phyloP scores from a whole-genome alignment of 257 asterid genomes.

The Jaltomata sinuosa region DNA sequence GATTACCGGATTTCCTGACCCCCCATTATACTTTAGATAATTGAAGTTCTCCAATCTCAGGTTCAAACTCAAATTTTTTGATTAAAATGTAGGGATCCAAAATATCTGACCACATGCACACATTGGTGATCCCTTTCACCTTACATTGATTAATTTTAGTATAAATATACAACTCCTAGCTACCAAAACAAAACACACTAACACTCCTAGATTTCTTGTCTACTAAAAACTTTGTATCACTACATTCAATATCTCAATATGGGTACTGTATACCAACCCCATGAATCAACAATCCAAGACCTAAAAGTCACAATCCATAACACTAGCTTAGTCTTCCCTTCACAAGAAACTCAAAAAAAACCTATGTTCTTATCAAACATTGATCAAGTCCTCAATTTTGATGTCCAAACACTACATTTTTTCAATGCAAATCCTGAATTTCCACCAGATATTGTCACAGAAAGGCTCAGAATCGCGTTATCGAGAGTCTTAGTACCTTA shows the following conservation, averaged over 20 bases:
- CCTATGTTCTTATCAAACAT: conserved; percentile 58
- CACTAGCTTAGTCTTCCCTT: conserved; percentile 38
- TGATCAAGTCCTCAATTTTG: conserved; percentile 65
- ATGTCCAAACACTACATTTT: conserved; percentile 73
- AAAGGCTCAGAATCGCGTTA: conserved; percentile 38
- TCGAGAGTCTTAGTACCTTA: conserved; percentile 36
- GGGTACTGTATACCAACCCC: conserved; percentile 29
- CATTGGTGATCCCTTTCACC: neutral
- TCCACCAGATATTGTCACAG: conserved; percentile 30
- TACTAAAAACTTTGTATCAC: no score
- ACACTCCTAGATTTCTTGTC: no score
- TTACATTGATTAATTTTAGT: neutral
- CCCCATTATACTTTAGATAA: neutral
- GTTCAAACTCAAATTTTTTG: no score
- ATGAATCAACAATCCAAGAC: conserved; percentile 31
- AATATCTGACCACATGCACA: neutral
- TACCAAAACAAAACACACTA: neutral
- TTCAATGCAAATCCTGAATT: conserved; percentile 43
- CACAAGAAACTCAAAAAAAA: conserved; percentile 15
- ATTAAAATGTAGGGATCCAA: neutral
- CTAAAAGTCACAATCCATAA: conserved; percentile 49
- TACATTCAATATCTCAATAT: conserved; percentile 21
- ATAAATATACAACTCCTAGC: conserved; percentile 4
- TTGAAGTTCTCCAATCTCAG: neutral
- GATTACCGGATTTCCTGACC: no score